Base-by-base conservation (phyloP, 331 rosid species). In the Malus hybrid region DNA sequence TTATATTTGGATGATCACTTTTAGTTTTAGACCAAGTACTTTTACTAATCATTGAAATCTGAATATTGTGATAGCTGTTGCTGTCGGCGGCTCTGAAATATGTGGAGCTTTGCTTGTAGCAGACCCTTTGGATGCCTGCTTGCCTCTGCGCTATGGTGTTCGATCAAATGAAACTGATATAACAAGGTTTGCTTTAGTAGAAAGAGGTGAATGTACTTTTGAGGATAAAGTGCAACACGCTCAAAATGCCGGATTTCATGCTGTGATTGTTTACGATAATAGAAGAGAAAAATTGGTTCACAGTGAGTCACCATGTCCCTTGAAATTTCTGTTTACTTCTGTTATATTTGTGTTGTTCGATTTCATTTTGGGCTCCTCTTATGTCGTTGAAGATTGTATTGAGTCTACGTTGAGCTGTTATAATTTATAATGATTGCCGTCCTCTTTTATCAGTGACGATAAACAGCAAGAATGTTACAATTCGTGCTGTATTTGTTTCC, bases 51-150 rank as follows among this genome's bases (percentile, higher is more conserved):
- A 4, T 6, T 54, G 16, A 52, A 28, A 48, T 48, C 39, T 28
- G 24, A 19, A 48, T 56, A 3, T 24, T 24, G 52, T 18, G 15
- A 9, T 32, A 79, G 86, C 83, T 67, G 67, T 62, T 67, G 62
- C 62, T 50, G 42, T 83, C 28, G 27, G 24, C 54, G 27, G 76
- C 33, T 67, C 81, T 76, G 81, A 81, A 57, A 20, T 70, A 15
- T 83, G 86, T 57, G 86, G 86, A 61, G 77, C 76, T 50, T 48
- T 83, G 52, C 15, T 16, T 32, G 55, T 76, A 0, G 63, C 83
- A 11, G 76, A 83, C 24, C 86, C 86, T 39, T 52, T 72, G 59
- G 67, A 83, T n/a, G 86, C 76, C 31, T 83, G 86, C 80, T 71
- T 33, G 18, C 72, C 81, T 31, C 52, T 83, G 42, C 15, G 32